These are phyloP conservation scores for Fraxinus cuspidata DNA, from an alignment of 257 asterid genomes.

Conservation along the genomic window DNA sequence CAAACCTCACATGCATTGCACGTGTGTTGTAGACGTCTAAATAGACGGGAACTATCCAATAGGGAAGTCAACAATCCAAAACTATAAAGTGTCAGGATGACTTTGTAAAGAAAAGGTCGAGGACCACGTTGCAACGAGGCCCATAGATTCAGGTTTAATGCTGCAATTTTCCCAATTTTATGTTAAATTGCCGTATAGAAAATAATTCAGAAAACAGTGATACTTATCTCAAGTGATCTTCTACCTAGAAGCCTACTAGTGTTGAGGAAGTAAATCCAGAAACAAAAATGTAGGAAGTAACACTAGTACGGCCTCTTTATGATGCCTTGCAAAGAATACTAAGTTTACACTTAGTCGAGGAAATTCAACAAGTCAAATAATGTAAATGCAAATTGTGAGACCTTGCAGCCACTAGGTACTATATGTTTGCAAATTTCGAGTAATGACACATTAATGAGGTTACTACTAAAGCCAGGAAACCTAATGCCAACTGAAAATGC, in stretches of 20 bases:
- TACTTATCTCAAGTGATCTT: not conserved
- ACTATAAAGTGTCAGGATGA: not conserved
- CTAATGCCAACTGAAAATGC: slow-evolving; percentile 8
- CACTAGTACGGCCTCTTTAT: not conserved
- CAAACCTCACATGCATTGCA: not conserved
- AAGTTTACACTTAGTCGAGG: not conserved
- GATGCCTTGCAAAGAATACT: not conserved
- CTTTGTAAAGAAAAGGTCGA: not conserved
- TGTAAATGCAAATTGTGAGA: not conserved
- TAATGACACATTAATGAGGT: not conserved
- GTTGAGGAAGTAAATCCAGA: not conserved
- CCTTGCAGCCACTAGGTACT: not conserved
- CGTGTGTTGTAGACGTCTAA: too few relatives aligned
- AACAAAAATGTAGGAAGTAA: slow-evolving; percentile 1
- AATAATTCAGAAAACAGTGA: not conserved
- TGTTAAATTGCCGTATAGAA: not conserved
- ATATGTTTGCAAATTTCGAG: not conserved
- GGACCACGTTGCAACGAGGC: not conserved
- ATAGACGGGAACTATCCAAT: not conserved
- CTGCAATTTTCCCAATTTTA: not conserved
- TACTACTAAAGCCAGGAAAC: not conserved
- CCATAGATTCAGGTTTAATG: not conserved
- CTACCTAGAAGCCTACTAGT: not conserved
- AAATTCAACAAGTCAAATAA: not conserved
- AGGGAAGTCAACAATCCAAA: not conserved